Evolutionary conservation across 139 green algal species (phyloP), one percentile per base, ranked within the genome.

Genomic region (Picochlorum costavermella): DNA sequence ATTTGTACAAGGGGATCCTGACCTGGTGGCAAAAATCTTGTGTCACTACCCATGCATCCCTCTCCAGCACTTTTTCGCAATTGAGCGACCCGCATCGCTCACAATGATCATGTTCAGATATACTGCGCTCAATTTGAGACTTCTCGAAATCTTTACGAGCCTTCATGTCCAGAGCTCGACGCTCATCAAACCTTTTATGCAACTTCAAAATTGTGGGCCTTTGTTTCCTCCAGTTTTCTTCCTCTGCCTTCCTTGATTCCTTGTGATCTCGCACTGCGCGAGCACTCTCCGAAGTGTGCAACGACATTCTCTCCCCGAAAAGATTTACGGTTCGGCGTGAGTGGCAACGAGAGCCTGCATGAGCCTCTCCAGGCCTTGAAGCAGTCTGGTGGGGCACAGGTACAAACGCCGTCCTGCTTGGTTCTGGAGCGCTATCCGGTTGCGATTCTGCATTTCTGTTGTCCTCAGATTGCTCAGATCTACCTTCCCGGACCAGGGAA

Each of bases 51-150:
- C 45, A 51, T 8, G 45, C 45, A 51, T 51, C 45, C 45, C 45
- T 51, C 45, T 51, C 45, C 45, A 51, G 45, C 45, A 51, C 45
- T 25, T 51, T 51, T 51, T 51, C 45, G 45, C 45, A 51, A 51
- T 51, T 51, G 45, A 51, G 45, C 45, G 45, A 51, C 45, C 45
- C 45, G 45, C 45, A 51, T 17, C 45, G 45, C 45, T 51, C 45
- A 51, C 45, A 51, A 51, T 12, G 45, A 51, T 51, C 45, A 51
- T 51, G 45, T 51, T 51, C 45, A 51, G 45, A 51, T 51, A 51
- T 51, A 51, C 45, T 51, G 3, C 45, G 10, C 45, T 25, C 45
- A 51, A 51, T 51, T 12, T 51, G 45, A 51, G 45, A 51, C 45
- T 51, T 51, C 45, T 51, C 45, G 10, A 51, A 51, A 25, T 51